Conservation (phyloP, 148 eudicot genomes). For the Amaranthus hypochondriacus region DNA sequence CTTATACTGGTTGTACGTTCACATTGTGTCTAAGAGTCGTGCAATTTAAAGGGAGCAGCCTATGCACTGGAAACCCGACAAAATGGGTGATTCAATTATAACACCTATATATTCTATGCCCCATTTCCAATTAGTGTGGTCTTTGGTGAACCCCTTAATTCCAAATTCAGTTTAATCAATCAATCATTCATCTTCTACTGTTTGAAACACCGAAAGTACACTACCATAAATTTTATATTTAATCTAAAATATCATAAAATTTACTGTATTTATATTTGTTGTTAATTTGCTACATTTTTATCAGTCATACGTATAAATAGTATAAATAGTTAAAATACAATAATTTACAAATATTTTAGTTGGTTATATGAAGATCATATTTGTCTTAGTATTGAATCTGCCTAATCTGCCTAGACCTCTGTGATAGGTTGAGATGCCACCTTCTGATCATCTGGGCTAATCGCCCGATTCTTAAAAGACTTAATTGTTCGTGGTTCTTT, state of each 20-base stretch:
- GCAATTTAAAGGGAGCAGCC: constrained; percentile 5
- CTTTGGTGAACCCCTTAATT: neutral
- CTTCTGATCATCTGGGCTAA: too few species aligned
- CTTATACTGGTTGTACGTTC: constrained; percentile 7
- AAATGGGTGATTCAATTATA: constrained; percentile 14
- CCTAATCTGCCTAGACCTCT: too few species aligned
- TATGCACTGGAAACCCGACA: constrained; percentile 17
- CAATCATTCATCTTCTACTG: neutral
- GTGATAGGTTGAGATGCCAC: too few species aligned
- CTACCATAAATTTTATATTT: neutral
- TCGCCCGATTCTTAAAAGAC: too few species aligned
- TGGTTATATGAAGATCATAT: too few species aligned
- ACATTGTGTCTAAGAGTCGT: constrained; percentile 15
- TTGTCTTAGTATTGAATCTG: too few species aligned
- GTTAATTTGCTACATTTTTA: too few species aligned
- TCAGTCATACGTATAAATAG: too few species aligned
- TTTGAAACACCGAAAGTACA: neutral
- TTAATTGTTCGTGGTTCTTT: too few species aligned
- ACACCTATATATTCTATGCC: neutral
- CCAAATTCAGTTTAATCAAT: neutral
- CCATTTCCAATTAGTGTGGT: neutral
- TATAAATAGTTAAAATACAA: too few species aligned
- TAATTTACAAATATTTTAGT: too few species aligned
- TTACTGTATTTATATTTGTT: too few species aligned
- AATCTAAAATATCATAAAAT: neutral